These are phyloP conservation scores for Fusarium marasasianum DNA, from an alignment of 2,329 filamentous ascomycete genomes.

Conservation along the genomic window DNA sequence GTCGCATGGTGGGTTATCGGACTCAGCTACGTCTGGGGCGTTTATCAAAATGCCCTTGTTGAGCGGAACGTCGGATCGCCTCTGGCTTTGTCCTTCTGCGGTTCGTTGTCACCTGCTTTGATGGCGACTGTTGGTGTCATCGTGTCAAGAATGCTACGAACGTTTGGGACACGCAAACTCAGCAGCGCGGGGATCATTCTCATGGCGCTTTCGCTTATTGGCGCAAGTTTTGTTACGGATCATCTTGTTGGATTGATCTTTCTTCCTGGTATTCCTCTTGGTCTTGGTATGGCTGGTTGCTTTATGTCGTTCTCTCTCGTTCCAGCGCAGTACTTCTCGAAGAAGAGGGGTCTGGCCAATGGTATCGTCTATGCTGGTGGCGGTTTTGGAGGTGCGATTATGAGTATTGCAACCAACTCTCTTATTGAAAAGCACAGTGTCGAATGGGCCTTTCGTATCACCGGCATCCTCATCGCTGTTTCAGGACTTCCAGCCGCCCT, in stretches of 20 bases:
- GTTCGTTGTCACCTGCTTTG: slow-evolving; percentile 52
- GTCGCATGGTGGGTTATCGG: slow-evolving; percentile 63
- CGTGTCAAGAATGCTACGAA: slow-evolving; percentile 21
- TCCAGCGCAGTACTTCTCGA: slow-evolving; percentile 62
- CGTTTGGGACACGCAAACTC: slow-evolving; percentile 23
- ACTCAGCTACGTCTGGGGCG: slow-evolving; percentile 67
- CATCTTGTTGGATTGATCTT: slow-evolving; percentile 44
- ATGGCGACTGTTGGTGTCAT: slow-evolving; percentile 20
- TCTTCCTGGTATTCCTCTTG: slow-evolving; percentile 39
- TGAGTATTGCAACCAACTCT: slow-evolving; percentile 59
- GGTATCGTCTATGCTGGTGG: slow-evolving; percentile 64
- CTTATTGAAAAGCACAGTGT: slow-evolving; percentile 57
- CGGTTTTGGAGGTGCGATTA: slow-evolving; percentile 64
- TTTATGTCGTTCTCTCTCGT: slow-evolving; percentile 35
- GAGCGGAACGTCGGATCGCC: slow-evolving; percentile 55
- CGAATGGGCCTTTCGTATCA: slow-evolving; percentile 62
- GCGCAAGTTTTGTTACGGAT: slow-evolving; percentile 29
- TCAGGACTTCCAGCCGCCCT: slow-evolving; percentile 66
- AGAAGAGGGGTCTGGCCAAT: slow-evolving; percentile 64
- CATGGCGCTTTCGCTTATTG: slow-evolving; percentile 17
- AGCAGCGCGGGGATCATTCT: background rate
- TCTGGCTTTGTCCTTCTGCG: slow-evolving; percentile 67
- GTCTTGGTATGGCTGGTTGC: slow-evolving; percentile 45
- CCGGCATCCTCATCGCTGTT: slow-evolving; percentile 60
- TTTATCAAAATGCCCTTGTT: slow-evolving; percentile 67